These are phyloP conservation scores for Fusarium miscanthi DNA, from an alignment of 2,329 filamentous ascomycete species.

Conservation along the genomic window DNA sequence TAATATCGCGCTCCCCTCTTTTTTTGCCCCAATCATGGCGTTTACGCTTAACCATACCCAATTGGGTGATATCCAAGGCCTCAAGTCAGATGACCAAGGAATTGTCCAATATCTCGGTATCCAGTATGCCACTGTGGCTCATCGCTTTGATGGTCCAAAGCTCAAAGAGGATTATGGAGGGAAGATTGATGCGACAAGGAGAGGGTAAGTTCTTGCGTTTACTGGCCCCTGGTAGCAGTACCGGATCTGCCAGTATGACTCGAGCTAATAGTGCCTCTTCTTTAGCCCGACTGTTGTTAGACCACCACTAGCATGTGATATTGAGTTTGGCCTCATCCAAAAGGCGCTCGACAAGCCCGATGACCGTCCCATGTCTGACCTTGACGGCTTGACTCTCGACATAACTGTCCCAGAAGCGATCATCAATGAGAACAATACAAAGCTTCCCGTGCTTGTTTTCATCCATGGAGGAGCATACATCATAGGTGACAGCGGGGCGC, in stretches of 20 bases:
- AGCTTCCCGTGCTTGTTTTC: not conserved
- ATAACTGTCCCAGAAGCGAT: not conserved
- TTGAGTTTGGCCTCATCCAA: not conserved
- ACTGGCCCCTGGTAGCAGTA: too few relatives aligned
- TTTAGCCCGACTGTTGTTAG: not conserved
- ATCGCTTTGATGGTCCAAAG: not conserved
- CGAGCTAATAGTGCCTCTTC: fast-evolving
- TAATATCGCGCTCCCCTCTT: not conserved
- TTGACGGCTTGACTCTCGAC: not conserved
- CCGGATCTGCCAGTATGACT: fast-evolving
- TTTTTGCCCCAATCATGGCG: not conserved
- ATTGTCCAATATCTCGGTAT: not conserved
- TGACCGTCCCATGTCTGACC: not conserved
- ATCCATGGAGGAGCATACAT: not conserved
- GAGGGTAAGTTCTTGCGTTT: not conserved
- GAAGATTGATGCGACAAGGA: not conserved
- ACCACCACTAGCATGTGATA: not conserved
- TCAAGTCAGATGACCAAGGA: not conserved
- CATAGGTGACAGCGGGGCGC: not conserved
- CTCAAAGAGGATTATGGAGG: fast-evolving
- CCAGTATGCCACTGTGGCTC: not conserved
- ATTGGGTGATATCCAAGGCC: not conserved
- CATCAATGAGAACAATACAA: fast-evolving
- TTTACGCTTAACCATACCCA: not conserved
- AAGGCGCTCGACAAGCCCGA: not conserved